Conservation (phyloP, 2,329 filamentous ascomycete genomes). For the Epichloe sylvatica region DNA sequence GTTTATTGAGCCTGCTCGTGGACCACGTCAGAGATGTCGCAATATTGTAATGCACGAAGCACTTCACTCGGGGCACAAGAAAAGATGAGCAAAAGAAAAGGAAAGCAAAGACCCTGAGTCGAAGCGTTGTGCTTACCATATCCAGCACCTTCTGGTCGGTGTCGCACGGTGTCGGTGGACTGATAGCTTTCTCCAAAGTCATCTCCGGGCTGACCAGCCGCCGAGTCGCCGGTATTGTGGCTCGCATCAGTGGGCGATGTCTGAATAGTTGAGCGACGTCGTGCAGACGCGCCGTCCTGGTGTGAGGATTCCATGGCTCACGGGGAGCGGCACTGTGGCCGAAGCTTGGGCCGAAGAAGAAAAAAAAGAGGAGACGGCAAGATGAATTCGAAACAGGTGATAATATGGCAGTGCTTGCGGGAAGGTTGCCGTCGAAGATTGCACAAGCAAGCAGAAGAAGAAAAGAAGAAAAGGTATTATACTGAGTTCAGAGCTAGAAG, state of each 20-base stretch:
- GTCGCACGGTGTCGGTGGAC: slow-evolving; percentile 46
- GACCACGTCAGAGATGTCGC: background rate
- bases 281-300: slow-evolving; percentile 20
- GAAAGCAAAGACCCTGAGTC: background rate
- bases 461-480: too few relatives aligned
- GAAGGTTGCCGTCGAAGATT: background rate
- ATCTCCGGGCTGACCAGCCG: slow-evolving; percentile 26
- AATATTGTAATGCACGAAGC: background rate
- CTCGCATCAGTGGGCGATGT: slow-evolving; percentile 39
- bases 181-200: slow-evolving; percentile 40
- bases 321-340: slow-evolving; percentile 3
- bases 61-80: background rate
- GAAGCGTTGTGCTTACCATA: slow-evolving; percentile 34
- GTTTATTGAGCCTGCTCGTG: slow-evolving; percentile 8
- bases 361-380: background rate
- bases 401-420: background rate
- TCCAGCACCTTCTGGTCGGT: slow-evolving; percentile 34
- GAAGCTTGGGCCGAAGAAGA: background rate
- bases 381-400: background rate
- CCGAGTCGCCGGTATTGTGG: slow-evolving; percentile 22
- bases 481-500: background rate
- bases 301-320: slow-evolving; percentile 31
- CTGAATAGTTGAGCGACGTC: slow-evolving; percentile 22
- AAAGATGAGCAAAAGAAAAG: background rate
- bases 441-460: background rate